Percentiles rank a stretch among this genome's conserved stretches.
Evolutionary conservation across 2,329 filamentous ascomycete genomes (phyloP).

Genomic region (Dothistroma septosporum): DNA sequence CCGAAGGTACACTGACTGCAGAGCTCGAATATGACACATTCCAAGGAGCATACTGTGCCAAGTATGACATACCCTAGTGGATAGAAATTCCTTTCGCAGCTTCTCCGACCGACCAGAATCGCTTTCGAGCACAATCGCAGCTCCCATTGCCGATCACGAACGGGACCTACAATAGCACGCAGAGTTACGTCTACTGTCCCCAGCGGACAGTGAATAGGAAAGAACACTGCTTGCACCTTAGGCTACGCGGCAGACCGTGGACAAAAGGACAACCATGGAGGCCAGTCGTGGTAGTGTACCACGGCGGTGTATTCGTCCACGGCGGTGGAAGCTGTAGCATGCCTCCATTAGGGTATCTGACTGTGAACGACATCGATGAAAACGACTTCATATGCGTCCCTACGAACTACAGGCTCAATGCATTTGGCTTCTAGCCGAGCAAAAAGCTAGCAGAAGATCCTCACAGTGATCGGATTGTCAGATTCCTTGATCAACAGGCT

Average conservation of each 20-base stretch:
- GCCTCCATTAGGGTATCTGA: slow-evolving; percentile 55
- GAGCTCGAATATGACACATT: slow-evolving; percentile 25
- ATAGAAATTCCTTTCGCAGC: too few relatives aligned
- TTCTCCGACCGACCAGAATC: too few relatives aligned
- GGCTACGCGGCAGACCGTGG: slow-evolving; percentile 59
- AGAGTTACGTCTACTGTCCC: slow-evolving; percentile 36
- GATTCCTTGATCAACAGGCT: slow-evolving; percentile 46
- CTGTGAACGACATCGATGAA: slow-evolving; percentile 51
- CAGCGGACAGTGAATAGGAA: slow-evolving; percentile 31
- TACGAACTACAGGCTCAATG: slow-evolving; percentile 47
- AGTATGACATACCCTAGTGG: slow-evolving; percentile 22
- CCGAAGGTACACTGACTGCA: slow-evolving; percentile 9
- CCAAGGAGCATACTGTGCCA: slow-evolving; percentile 18
- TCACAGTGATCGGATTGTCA: slow-evolving; percentile 39
- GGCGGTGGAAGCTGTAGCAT: slow-evolving; percentile 54
- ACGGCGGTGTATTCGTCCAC: slow-evolving; percentile 59
- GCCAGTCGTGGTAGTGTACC: slow-evolving; percentile 59
- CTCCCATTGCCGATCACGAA: slow-evolving; percentile 48
- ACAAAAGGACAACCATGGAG: slow-evolving; percentile 40
- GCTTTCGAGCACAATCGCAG: slow-evolving; percentile 59
- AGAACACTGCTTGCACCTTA: slow-evolving; percentile 43
- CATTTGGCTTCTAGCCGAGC: slow-evolving; percentile 43
- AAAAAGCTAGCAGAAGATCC: slow-evolving; percentile 38
- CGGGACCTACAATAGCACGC: slow-evolving; percentile 53
- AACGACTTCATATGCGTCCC: slow-evolving; percentile 53